Evolutionary conservation across 2,329 filamentous ascomycete genomes (phyloP), one percentile per base, ranked within the genome.

Genomic region (Arthrinium puccinioides): DNA sequence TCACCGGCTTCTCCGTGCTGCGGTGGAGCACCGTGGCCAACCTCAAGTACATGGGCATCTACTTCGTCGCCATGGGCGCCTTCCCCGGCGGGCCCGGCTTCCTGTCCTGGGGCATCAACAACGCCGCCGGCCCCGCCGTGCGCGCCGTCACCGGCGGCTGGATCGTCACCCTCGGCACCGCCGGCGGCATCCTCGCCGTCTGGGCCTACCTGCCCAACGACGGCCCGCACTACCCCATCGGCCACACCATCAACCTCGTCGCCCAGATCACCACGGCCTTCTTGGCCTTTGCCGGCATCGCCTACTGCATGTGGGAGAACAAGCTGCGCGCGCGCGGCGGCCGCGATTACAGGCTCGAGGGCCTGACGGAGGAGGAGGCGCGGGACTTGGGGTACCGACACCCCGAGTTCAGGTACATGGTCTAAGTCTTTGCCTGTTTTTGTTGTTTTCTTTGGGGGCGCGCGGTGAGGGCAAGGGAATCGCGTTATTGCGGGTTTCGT

Each of bases 51-150:
- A 67, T 67, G 48, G 72, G 70, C 9, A 63, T 78, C 11, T 77
- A 71, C 52, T 64, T 78, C 30, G 70, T 72, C 35, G 69, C 71
- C 9, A 55, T 72, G 1, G 74, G 74, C 18, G 72, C 70, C 0
- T 78, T 77, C 53, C 72, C 74, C 1, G 72, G 72, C 23, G 74
- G 74, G 0, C 74, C 74, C 0, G 72, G 70, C 0, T 77, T 76
- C 56, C 50, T 79, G 29, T 67, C 67, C 6, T 79, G 74, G 75
- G 72, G 66, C 0, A 62, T 77, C 39, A 79, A 79, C 51, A 79
- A 79, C 44, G 65, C 74, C 0, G 67, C 69, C 0, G 74, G 74
- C 0, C 73, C 74, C 0, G 66, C 72, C 9, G 61, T 78, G 2
- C 66, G 74, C 18, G 74, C 75, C 5, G 70, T 79, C 0, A 66